Evolutionary conservation across 257 asterid species (phyloP).

Genomic region (Solanum pennellii): DNA sequence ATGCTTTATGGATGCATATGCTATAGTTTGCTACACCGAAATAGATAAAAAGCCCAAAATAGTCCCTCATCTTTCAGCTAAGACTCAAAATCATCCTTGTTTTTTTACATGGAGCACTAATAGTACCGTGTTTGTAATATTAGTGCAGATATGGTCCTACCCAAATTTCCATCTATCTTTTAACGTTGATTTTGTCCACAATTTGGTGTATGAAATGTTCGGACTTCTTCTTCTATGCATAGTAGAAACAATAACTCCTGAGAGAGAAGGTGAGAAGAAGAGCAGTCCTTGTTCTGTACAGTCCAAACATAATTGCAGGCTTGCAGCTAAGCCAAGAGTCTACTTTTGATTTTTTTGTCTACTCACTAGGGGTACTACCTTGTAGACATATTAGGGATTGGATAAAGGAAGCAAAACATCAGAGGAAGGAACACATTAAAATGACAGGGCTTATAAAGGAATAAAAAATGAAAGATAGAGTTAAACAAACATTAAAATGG

Average conservation of each 20-base stretch:
- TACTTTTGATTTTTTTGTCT: not conserved
- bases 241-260: not conserved
- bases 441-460: not conserved
- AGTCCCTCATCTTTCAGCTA: not conserved
- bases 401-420: not conserved
- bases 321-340: not conserved
- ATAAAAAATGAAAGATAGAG: not conserved
- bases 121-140: not conserved
- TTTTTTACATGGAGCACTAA: not conserved
- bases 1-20: not conserved
- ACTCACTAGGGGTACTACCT: not conserved
- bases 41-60: not conserved
- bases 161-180: not conserved
- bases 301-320: not conserved
- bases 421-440: not conserved
- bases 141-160: not conserved
- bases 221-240: not conserved
- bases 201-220: not conserved
- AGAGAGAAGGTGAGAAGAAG: not conserved
- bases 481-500: not conserved
- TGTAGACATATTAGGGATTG: not conserved
- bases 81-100: not conserved
- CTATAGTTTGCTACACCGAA: not conserved
- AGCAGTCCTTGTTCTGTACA: not conserved
- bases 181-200: not conserved